Percentiles rank a stretch among this genome's conserved stretches.
phyloP scores from a whole-genome alignment of 768 basidiomycete genomes.

The Tulasnella sp. region DNA sequence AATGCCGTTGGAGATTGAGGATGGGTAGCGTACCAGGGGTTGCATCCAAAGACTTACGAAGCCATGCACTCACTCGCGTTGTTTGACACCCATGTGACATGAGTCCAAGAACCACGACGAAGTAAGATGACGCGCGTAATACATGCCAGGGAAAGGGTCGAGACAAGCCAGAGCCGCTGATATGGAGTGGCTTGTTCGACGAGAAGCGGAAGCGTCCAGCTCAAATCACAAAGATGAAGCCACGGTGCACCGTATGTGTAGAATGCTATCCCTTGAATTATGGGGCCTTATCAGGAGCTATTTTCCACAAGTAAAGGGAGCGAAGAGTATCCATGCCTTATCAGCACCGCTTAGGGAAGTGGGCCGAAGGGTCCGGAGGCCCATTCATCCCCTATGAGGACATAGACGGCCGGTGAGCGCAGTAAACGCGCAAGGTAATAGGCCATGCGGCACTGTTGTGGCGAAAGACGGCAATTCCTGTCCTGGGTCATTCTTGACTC shows the following conservation, averaged over 20 bases:
- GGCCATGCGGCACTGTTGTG: conserved; percentile 10
- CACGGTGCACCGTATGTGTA: conserved; percentile 14
- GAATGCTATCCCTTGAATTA: conserved; percentile 14
- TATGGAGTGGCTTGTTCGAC: conserved; percentile 22
- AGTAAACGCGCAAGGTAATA: conserved; percentile 16
- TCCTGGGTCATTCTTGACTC: conserved; percentile 7
- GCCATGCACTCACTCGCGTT: conserved; percentile 20
- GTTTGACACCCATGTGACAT: conserved; percentile 24
- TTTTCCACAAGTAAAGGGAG: conserved; percentile 18
- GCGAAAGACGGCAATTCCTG: conserved; percentile 17
- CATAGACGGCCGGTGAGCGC: conserved; percentile 11
- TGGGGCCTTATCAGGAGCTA: conserved; percentile 20
- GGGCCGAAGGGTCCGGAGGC: conserved; percentile 26
- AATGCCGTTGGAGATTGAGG: conserved; percentile 22
- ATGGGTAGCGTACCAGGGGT: conserved; percentile 14
- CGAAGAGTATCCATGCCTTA: conserved; percentile 3
- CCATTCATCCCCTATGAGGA: conserved; percentile 3
- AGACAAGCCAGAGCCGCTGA: conserved; percentile 15
- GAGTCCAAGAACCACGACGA: conserved; percentile 2
- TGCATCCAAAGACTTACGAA: conserved; percentile 11
- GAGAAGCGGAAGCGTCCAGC: conserved; percentile 20
- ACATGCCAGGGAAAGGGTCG: conserved; percentile 21
- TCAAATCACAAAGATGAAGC: conserved; percentile 19
- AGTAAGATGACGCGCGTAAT: conserved; percentile 16
- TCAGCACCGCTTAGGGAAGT: conserved; percentile 14